Evolutionary conservation across 805 yeast species (phyloP), one percentile per base, ranked within the genome.

Genomic region (Wickerhamiella bombiphila): DNA sequence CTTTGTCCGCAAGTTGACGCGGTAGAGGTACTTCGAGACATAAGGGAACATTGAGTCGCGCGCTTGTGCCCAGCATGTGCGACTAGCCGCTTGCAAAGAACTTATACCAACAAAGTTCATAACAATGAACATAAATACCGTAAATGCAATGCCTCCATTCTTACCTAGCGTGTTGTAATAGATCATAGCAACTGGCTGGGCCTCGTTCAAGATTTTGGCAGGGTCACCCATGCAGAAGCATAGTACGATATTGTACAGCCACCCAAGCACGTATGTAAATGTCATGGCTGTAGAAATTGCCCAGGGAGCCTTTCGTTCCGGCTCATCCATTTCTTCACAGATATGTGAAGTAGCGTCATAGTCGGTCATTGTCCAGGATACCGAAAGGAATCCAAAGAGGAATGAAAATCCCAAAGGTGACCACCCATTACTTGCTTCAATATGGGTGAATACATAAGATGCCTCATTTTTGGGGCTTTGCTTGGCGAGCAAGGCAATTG

Each of bases 11-110:
- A 59, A 55, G 56, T 70, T 66, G 36, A 77, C 79, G 18, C 50
- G 49, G 44, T 32, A 71, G 38, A 74, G 59, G 38, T 38, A 43
- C 7, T 35, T 16, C 2, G 46, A 45, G 17, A 43, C 31, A 20
- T 35, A 44, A 7, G 86, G 86, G 44, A 77, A 63, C 35, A 83
- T 83, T 46, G 75, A 72, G 54, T 78, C 88, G 58, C 88, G 68
- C 26, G 81, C 74, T 54, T 76, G 76, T 3, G 83, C 82, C 76
- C 80, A 78, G 41, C 75, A 64, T 50, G 76, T 82, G 54, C 85
- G 66, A 3, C 81, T 74, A 14, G 69, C 64, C 5, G 83, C 82
- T 34, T 74, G 68, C 37, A 74, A 59, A 36, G 72, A 66, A 2
- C 80, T 71, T 19, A 70, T 64, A 11, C 78, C 77, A 74, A 76